phyloP scores from a whole-genome alignment of 2,329 filamentous ascomycete genomes.

The Trichophyton simii region DNA sequence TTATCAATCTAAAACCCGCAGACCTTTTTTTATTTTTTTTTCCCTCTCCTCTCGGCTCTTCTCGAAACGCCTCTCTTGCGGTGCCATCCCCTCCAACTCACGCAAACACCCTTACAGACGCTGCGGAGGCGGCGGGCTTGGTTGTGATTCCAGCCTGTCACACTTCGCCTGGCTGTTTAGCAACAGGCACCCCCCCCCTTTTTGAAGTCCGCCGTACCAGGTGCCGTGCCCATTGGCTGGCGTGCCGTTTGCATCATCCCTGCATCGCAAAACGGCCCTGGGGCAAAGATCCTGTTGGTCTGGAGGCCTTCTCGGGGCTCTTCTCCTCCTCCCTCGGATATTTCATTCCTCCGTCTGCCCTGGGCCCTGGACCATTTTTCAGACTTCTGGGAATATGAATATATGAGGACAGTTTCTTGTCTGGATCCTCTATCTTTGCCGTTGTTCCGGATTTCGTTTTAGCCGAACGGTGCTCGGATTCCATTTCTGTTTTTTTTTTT shows the following conservation, averaged over 20 bases:
- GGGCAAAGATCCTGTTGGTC: background rate
- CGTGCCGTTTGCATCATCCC: constrained; percentile 1
- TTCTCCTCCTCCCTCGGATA: background rate
- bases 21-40: background rate
- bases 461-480: background rate
- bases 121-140: background rate
- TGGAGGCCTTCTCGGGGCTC: background rate
- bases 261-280: background rate
- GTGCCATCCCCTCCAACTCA: background rate
- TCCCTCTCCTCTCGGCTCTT: background rate
- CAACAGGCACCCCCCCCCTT: background rate
- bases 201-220: background rate
- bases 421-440: background rate
- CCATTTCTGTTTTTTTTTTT: background rate
- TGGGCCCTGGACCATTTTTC: background rate
- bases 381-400: background rate
- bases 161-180: background rate
- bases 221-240: background rate
- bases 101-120: background rate
- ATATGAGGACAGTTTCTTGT: background rate
- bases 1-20: constrained; percentile 4
- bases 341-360: background rate
- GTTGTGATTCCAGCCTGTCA: background rate
- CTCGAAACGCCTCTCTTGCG: background rate
- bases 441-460: background rate